Base-by-base conservation (phyloP, 2,329 filamentous ascomycete species). In the Clonostachys chloroleuca region DNA sequence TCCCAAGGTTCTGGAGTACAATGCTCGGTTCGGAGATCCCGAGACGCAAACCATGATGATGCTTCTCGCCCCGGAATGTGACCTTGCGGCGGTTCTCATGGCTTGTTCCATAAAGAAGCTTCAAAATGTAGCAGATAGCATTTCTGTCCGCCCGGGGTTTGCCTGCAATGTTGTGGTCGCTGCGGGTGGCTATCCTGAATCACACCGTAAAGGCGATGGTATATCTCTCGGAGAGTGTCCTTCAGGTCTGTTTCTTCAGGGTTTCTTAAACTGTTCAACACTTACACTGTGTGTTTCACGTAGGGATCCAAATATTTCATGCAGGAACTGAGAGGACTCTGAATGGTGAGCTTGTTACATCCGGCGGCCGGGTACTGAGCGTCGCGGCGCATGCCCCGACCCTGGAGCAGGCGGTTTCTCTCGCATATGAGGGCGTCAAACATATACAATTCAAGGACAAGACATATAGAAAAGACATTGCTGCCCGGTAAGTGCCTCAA, bases 381-480 rank as follows among this genome's bases (percentile, higher is more conserved):
- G 82, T 87, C 3, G 92, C 86, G 13, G 86, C 89, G 2, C 86
- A 81, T 1, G 73, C 75, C 2, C 62, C 63, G 30, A 86, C 81
- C 8, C 76, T 96, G 1, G 81, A 87, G 59, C 82, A 87, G 41
- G 91, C 92, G 0, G 87, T 95, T 0, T 76, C 81, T 53, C 86
- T 84, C 62, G 89, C 89, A 9, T 96, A 96, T 62, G 74, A 81
- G 54, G 84, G 95, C 34, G 77, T 56, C 2, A 47, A 81, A 49
- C 76, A 80, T 40, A 88, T 95, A 57, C 73, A 83, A 48, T 95
- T 95, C 55, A 78, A 89, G 44, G 81, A 83, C 53, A 92, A 92
- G 86, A 88, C 92, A 66, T 95, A 80, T 69, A 80, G 91, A 52
- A 90, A 83, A 63, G 90, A 96, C 52, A 95, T 96, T 62, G 91